Conservation (phyloP, 208 protist species). For the Leptomonas pyrrhocoris region DNA sequence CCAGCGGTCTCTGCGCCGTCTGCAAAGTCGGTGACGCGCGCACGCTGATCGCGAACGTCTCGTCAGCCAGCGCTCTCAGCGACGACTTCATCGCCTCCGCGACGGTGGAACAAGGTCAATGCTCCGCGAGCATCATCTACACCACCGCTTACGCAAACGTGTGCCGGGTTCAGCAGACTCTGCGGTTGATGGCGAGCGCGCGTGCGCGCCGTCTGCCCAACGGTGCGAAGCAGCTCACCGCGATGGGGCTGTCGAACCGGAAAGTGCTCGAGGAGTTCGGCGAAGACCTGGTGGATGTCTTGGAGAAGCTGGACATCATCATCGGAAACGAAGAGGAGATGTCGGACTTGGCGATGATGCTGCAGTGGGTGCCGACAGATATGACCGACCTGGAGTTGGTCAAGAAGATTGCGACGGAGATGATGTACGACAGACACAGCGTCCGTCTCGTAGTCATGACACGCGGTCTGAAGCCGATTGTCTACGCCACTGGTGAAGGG, state of each 20-base stretch:
- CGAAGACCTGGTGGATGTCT: constrained; percentile 64
- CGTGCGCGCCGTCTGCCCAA: constrained; percentile 40
- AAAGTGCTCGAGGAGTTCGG: constrained; percentile 92
- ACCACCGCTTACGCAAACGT: constrained; percentile 90
- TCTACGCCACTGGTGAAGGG: constrained; percentile 60
- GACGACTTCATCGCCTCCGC: constrained; percentile 76
- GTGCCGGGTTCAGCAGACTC: constrained; percentile 54
- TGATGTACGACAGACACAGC: constrained; percentile 39
- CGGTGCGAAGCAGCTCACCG: constrained; percentile 70
- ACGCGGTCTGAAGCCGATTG: constrained; percentile 72
- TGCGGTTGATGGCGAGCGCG: constrained; percentile 51
- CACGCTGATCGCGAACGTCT: constrained; percentile 96
- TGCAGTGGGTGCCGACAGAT: constrained; percentile 51
- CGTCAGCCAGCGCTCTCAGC: constrained; percentile 96
- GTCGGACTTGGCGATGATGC: constrained; percentile 45
- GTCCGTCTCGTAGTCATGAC: constrained; percentile 79
- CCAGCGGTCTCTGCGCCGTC: constrained; percentile 97
- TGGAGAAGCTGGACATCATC: constrained; percentile 90
- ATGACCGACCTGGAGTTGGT: constrained; percentile 30
- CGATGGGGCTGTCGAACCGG: constrained; percentile 89
- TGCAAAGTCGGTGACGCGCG: constrained; percentile 94
- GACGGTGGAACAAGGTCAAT: constrained; percentile 49
- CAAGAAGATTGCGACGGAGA: constrained; percentile 32
- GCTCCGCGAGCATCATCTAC: constrained; percentile 50
- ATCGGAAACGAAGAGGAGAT: constrained; percentile 94